Evolutionary conservation across 1,284 basidiomycete genomes (phyloP).

Genomic region (Inonotus hispidus): DNA sequence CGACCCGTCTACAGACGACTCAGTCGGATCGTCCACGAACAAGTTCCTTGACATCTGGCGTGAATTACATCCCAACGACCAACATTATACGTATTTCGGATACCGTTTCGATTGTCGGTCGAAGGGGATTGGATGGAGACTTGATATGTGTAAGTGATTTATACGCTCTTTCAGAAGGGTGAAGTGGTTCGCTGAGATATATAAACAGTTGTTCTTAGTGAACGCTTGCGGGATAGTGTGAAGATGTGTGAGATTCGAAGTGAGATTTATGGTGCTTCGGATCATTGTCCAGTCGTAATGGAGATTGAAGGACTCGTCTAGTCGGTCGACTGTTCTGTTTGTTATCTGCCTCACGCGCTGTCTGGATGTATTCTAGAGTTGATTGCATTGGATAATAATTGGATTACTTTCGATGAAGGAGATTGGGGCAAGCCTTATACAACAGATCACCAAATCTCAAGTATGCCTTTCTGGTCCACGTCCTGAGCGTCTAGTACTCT

Average conservation of each 20-base stretch:
- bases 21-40: conserved; percentile 22
- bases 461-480: not conserved
- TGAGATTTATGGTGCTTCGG: conserved; percentile 82
- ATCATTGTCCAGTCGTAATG: conserved; percentile 77
- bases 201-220: conserved; percentile 61
- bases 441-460: not conserved
- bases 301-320: conserved; percentile 39
- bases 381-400: not conserved
- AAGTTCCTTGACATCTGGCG: conserved; percentile 84
- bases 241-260: conserved; percentile 77
- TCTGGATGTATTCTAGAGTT: not conserved
- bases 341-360: not conserved
- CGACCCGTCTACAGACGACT: conserved; percentile 33
- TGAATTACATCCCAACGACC: conserved; percentile 58
- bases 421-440: not conserved
- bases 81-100: conserved; percentile 81
- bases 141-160: conserved; percentile 72
- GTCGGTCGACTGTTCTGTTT: not conserved
- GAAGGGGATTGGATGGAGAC: conserved; percentile 83
- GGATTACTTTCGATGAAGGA: too few relatives aligned
- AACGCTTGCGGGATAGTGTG: conserved; percentile 55
- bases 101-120: conserved; percentile 77
- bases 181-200: too few relatives aligned
- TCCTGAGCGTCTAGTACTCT: not conserved
- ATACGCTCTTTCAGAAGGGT: conserved; percentile 1